Conservation (phyloP, 345 rosid genomes). For the Conringia planisiliqua region DNA sequence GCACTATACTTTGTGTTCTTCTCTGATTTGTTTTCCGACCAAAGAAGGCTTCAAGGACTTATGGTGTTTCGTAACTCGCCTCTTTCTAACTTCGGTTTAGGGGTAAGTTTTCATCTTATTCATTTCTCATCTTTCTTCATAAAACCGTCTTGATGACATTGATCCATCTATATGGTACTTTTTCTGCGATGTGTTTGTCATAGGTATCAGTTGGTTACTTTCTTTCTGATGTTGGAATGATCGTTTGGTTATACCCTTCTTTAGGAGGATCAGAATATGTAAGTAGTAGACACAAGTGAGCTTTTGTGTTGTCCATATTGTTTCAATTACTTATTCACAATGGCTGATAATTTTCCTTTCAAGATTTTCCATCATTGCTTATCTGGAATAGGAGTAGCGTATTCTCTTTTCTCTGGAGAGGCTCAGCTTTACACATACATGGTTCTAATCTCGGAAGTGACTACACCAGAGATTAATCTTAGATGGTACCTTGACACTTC, state of each 20-base stretch:
- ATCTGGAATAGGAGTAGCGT: conserved; percentile 62
- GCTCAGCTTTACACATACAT: conserved; percentile 80
- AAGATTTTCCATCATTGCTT: conserved; percentile 80
- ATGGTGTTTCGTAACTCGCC: conserved; percentile 59
- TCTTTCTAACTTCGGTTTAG: conserved; percentile 65
- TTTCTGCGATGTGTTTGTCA: not conserved
- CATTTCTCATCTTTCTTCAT: not conserved
- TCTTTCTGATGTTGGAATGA: conserved; percentile 73
- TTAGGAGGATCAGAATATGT: conserved; percentile 87
- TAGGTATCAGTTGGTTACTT: conserved; percentile 94
- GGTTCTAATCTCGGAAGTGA: conserved; percentile 82
- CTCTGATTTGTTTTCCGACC: conserved; percentile 68
- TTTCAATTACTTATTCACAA: not conserved
- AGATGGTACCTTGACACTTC: conserved; percentile 87
- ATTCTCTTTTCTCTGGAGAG: conserved; percentile 72
- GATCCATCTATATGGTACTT: not conserved
- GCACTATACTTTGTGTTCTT: conserved; percentile 72
- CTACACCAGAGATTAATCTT: conserved; percentile 82
- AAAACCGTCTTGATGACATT: not conserved
- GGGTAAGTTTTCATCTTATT: conserved; percentile 42
- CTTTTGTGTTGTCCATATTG: not conserved
- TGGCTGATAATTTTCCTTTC: conserved; percentile 1
- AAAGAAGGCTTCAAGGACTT: conserved; percentile 34
- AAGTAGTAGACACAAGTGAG: conserved; percentile 38
- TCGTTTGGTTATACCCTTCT: conserved; percentile 77